Evolutionary conservation across 768 basidiomycete species (phyloP), one percentile per base, ranked within the genome.

Genomic region (Lactifluus hygrophoroides): DNA sequence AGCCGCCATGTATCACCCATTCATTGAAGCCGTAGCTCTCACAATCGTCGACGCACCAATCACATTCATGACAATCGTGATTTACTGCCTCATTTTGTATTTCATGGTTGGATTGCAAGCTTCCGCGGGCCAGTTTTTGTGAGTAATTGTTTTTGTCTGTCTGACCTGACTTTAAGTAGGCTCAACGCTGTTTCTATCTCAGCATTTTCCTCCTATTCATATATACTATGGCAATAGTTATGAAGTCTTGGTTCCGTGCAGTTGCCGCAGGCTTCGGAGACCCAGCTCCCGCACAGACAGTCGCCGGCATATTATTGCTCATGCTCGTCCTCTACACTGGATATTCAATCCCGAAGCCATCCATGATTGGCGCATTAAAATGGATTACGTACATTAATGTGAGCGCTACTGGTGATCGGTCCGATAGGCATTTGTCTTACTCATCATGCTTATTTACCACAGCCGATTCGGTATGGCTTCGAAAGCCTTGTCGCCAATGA

Each of bases 401-500:
- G 60, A 61, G 76, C 67, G n/a, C 10, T n/a, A n/a, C n/a, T n/a
- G n/a, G n/a, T n/a, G n/a, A 1, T 8, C 32, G 2, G 9, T n/a
- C 28, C 16, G 25, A 28, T 6, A 23, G 28, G 32, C 23, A 27
- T n/a, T 21, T 46, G n/a, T 4, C 35, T 3, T 47, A 50, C 62
- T 71, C 62, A 23, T 71, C 62, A 23, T 40, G 19, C 40, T 67
- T 65, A 30, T 64, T 68, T 67, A 69, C 40, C 54, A 65, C 59
- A 84, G 83, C 77, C 91, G 54, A 60, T 90, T 37, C 78, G 74
- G 2, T 92, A 83, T 66, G 85, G 80, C 0, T 93, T 94, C 68
- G 87, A 91, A 60, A 76, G 79, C 0, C 69, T 93, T 42, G 76
- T 94, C 68, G 76, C 80, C 21, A 94, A 93, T 70, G 90, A 95